Base-by-base conservation (phyloP, 768 basidiomycete genomes). In the Phaeotremella fagi region DNA sequence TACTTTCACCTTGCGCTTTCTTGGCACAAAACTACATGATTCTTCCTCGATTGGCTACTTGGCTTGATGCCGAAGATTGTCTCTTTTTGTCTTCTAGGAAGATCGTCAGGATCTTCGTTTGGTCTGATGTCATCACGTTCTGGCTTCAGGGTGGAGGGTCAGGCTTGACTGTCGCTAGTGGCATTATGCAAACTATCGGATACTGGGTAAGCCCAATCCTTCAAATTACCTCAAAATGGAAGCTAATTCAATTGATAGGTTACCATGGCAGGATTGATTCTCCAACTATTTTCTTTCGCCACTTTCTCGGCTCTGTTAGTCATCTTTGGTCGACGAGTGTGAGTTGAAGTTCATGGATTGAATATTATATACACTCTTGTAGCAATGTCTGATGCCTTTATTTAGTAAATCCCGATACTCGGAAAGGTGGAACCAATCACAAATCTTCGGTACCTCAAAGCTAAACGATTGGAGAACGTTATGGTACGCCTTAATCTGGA, bases 41-140 rank as follows among this genome's bases (percentile, higher is more conserved):
- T 18, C 78, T 87, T 1, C 83, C 84, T 9, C 80, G 80, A 9
- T 68, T 88, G 2, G 81, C 83, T 4, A 75, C 70, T 20, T 76
- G 80, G 56, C 72, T 86, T 5, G 61, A 75, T 9, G 77, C 77
- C 35, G 76, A 79, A 52, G 54, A 78, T 42, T 78, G 81, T 60
- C 74, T 86, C 22, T 62, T 82, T 24, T 68, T 87, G 20, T 73
- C 75, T 0, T 75, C 80, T 4, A 75, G 73, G 20, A 75, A 74
- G 18, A 79, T 86, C 57, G 83, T 83, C 5, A 53, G 78, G 27
- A 66, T 82, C 11, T 87, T 86, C 68, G 77, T 87, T 42, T 75
- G 78, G 1, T 82, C 81, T 7, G 85, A 87, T 65, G 73, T 86
- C 42, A 76, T 77, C 1, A 85, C 85, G 1, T 86, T 87, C 75